Conservation (phyloP, 2,329 filamentous ascomycete genomes). For the Sporothrix brasiliensis region DNA sequence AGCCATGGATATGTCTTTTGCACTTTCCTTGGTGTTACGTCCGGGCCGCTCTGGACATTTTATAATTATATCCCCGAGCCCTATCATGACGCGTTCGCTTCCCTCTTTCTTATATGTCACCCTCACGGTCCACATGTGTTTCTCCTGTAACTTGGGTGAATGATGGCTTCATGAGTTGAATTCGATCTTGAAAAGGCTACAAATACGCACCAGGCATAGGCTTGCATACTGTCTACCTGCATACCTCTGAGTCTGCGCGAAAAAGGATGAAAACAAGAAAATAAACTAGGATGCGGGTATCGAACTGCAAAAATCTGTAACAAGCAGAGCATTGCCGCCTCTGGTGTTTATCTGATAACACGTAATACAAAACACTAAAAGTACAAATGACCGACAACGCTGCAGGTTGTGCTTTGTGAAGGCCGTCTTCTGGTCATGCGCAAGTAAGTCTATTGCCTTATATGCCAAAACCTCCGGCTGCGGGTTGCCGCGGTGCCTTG, state of each 20-base stretch:
- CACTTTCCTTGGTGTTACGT: conserved; percentile 7
- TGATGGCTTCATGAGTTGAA: not conserved
- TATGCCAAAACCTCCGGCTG: conserved; percentile 36
- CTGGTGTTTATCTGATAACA: not conserved
- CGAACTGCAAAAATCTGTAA: conserved; percentile 3
- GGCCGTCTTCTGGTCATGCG: not conserved
- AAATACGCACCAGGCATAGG: not conserved
- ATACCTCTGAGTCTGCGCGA: not conserved
- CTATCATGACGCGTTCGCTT: conserved; percentile 12
- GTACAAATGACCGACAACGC: not conserved
- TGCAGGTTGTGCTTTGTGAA: not conserved
- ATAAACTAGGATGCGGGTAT: conserved; percentile 16
- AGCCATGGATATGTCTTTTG: not conserved
- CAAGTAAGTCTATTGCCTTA: conserved; percentile 21
- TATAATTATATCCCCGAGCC: not conserved
- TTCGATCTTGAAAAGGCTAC: not conserved
- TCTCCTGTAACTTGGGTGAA: not conserved
- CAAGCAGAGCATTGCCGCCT: not conserved
- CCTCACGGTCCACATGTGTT: not conserved
- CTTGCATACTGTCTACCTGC: not conserved
- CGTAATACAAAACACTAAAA: not conserved
- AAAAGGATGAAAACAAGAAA: not conserved
- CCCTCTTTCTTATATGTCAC: too few species aligned
- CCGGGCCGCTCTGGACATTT: not conserved
- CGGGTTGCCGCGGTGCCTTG: conserved; percentile 6